These are phyloP conservation scores for Cercospora janseana DNA, from an alignment of 2,329 filamentous ascomycete species.

Conservation along the genomic window DNA sequence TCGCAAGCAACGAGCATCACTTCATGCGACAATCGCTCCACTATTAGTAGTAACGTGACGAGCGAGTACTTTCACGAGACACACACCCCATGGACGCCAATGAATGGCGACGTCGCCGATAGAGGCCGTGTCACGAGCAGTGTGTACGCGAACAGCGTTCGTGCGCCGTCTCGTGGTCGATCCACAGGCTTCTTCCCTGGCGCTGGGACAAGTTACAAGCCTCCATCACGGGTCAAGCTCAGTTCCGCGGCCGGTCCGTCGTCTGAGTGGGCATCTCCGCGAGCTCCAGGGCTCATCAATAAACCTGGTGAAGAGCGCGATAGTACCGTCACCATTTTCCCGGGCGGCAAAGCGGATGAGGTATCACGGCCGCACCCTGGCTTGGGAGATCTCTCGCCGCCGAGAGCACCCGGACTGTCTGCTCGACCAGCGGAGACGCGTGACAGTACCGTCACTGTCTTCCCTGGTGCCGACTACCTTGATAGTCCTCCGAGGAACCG, in stretches of 20 bases:
- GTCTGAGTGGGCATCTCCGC: constrained; percentile 28
- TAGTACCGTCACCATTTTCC: constrained; percentile 40
- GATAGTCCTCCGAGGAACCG: constrained; percentile 26
- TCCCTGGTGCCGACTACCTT: constrained; percentile 37
- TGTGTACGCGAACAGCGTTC: constrained; percentile 45
- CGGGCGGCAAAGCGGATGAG: constrained; percentile 20
- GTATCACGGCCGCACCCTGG: not conserved
- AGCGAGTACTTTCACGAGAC: constrained; percentile 37
- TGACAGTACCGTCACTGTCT: constrained; percentile 39
- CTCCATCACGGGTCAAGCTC: constrained; percentile 30
- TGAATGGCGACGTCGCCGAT: constrained; percentile 27
- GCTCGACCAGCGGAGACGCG: constrained; percentile 26
- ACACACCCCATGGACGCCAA: constrained; percentile 37
- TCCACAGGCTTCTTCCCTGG: constrained; percentile 53
- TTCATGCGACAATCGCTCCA: constrained; percentile 33
- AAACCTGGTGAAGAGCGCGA: constrained; percentile 29
- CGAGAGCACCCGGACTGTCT: constrained; percentile 17
- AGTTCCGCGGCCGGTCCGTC: constrained; percentile 27
- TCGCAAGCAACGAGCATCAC: constrained; percentile 28
- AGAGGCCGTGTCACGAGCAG: constrained; percentile 43
- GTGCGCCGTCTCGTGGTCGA: constrained; percentile 42
- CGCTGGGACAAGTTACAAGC: constrained; percentile 32
- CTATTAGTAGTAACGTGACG: constrained; percentile 33
- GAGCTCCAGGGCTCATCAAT: constrained; percentile 17
- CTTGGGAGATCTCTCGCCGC: constrained; percentile 12